These are phyloP conservation scores for Arthrobotrys conoides DNA, from an alignment of 2,329 filamentous ascomycete genomes.

Conservation along the genomic window DNA sequence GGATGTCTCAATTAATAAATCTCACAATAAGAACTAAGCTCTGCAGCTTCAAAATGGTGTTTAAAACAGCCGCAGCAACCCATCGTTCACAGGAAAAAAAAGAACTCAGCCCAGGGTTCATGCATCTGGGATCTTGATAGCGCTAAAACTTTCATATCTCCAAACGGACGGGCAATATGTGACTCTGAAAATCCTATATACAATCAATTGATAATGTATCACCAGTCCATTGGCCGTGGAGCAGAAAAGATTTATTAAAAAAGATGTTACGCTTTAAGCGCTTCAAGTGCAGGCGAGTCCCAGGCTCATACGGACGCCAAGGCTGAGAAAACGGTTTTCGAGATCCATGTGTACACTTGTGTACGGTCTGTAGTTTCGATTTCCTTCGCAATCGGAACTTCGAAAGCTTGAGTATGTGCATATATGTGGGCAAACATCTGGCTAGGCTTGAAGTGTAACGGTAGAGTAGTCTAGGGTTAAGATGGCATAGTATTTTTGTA, in stretches of 20 bases:
- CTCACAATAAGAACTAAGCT: constrained; percentile 11
- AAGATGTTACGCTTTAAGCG: constrained; percentile 15
- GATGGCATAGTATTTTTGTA: constrained; percentile 20
- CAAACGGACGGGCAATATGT: neutral
- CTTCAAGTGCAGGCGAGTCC: neutral
- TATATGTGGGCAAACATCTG: neutral
- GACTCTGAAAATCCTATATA: neutral
- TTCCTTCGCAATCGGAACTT: neutral
- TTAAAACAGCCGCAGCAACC: constrained; percentile 21
- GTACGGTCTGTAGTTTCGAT: neutral
- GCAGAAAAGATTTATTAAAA: neutral
- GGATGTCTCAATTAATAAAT: constrained; percentile 18
- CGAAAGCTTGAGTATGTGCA: neutral
- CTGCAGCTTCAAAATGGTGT: constrained; percentile 4
- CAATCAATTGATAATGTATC: neutral
- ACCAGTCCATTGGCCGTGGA: neutral
- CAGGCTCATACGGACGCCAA: constrained; percentile 3
- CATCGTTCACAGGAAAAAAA: neutral
- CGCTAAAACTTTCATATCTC: neutral
- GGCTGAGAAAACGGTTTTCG: neutral
- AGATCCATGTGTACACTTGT: neutral
- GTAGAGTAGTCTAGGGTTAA: neutral
- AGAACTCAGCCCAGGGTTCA: neutral
- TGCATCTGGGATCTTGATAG: constrained; percentile 25
- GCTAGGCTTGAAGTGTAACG: neutral